phyloP scores from a whole-genome alignment of 139 green algal species.

The Picochlorum sp. region DNA sequence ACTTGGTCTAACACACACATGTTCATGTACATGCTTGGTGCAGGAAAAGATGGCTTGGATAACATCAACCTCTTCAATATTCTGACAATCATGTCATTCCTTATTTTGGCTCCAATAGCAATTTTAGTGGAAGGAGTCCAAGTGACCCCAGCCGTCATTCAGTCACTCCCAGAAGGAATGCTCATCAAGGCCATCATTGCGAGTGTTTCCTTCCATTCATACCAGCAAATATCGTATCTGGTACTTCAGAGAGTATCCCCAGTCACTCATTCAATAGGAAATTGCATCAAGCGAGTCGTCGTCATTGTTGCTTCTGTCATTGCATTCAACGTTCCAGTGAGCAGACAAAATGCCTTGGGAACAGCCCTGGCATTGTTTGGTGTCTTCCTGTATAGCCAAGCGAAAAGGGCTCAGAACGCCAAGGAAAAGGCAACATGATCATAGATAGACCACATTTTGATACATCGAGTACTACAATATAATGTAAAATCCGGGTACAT shows the following conservation, averaged over 20 bases:
- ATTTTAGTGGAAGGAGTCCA: conserved; percentile 61
- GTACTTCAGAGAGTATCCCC: conserved; percentile 81
- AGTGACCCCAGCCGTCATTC: conserved; percentile 48
- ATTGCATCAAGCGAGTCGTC: conserved; percentile 96
- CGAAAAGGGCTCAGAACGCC: conserved; percentile 45
- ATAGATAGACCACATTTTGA: not conserved
- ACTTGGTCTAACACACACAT: not conserved
- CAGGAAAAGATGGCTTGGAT: conserved; percentile 53
- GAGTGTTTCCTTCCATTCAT: conserved; percentile 89
- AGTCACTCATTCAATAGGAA: conserved; percentile 98
- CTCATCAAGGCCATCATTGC: conserved; percentile 45
- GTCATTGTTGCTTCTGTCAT: conserved; percentile 89
- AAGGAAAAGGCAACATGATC: conserved; percentile 13
- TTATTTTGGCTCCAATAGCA: conserved; percentile 66
- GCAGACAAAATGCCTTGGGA: conserved; percentile 33
- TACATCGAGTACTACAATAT: not conserved
- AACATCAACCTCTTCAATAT: conserved; percentile 92
- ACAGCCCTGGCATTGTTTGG: conserved; percentile 80
- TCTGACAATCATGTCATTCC: conserved; percentile 89
- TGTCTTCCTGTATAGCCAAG: conserved; percentile 89
- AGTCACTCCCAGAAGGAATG: conserved; percentile 40
- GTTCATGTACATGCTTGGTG: not conserved
- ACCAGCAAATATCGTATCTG: conserved; percentile 88
- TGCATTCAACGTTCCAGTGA: conserved; percentile 86
- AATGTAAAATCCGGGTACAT: not conserved